phyloP scores from a whole-genome alignment of 73 alveolate genomes.

The Uronychia setigera region DNA sequence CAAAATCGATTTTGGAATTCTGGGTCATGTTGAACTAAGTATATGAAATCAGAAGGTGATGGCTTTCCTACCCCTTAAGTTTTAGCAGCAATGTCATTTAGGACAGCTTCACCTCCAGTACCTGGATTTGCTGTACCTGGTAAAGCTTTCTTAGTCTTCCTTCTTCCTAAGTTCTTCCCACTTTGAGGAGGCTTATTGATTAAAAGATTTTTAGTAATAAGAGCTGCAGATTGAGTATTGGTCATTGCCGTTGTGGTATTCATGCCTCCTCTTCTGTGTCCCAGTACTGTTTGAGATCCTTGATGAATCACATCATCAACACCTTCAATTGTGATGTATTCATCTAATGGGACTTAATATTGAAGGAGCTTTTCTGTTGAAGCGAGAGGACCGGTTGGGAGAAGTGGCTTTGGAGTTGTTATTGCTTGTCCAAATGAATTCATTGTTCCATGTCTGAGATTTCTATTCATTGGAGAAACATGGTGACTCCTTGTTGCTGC shows the following conservation, averaged over 20 bases:
- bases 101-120: neutral
- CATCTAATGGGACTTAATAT: neutral
- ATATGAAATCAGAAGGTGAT: constrained; percentile 84
- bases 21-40: constrained; percentile 75
- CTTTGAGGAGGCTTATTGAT: neutral
- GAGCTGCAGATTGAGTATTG: no score
- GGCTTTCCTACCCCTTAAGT: constrained; percentile 17
- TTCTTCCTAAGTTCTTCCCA: neutral
- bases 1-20: constrained; percentile 84
- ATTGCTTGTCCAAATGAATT: no score
- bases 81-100: neutral
- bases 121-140: neutral
- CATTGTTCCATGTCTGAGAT: neutral
- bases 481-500: neutral
- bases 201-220: no score
- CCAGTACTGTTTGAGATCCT: neutral
- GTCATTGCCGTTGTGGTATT: no score
- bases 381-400: neutral
- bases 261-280: neutral
- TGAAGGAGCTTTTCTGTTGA: neutral
- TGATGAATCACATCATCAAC: neutral
- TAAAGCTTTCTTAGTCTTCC: neutral
- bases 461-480: neutral
- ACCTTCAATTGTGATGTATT: neutral
- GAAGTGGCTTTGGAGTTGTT: neutral